Evolutionary conservation across 345 rosid genomes (phyloP).

Genomic region (Boechera divaricarpa): DNA sequence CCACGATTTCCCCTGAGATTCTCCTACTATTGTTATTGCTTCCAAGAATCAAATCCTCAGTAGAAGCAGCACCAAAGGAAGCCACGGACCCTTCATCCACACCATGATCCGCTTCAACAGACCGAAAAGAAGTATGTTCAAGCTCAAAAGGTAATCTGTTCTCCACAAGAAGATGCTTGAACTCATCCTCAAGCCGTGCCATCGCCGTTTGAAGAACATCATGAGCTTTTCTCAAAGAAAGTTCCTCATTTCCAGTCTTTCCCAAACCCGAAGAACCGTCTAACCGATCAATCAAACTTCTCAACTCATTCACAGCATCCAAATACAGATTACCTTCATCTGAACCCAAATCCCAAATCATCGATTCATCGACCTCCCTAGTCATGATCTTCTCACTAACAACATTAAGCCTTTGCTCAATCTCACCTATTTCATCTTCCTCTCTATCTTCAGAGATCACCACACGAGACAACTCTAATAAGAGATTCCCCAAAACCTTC

Average conservation of each 20-base stretch:
- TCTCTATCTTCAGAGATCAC: slow-evolving; percentile 42
- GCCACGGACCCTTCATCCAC: slow-evolving; percentile 55
- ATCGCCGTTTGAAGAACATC: slow-evolving; percentile 84
- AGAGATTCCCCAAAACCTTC: slow-evolving; percentile 64
- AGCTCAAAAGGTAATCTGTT: slow-evolving; percentile 72
- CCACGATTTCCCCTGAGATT: slow-evolving; percentile 52
- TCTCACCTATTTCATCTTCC: slow-evolving; percentile 48
- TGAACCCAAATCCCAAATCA: slow-evolving; percentile 75
- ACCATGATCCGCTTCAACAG: slow-evolving; percentile 67
- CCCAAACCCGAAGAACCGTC: slow-evolving; percentile 46
- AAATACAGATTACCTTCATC: slow-evolving; percentile 60
- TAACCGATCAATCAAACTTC: slow-evolving; percentile 59
- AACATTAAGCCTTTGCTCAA: slow-evolving; percentile 54
- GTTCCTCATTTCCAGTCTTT: slow-evolving; percentile 47
- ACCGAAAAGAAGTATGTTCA: slow-evolving; percentile 68
- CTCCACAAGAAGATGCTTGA: slow-evolving; percentile 70
- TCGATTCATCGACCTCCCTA: slow-evolving; percentile 71
- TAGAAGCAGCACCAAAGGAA: slow-evolving; percentile 70
- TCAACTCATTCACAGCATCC: slow-evolving; percentile 62
- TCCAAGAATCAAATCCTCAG: slow-evolving; percentile 58
- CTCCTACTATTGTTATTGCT: slow-evolving; percentile 63
- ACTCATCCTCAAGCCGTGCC: slow-evolving; percentile 90
- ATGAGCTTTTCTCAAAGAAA: slow-evolving; percentile 62
- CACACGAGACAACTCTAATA: slow-evolving; percentile 62
- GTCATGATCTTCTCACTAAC: slow-evolving; percentile 70